A percentile compares a stretch with the other conserved stretches of the same genome.
phyloP scores from a whole-genome alignment of 2,329 filamentous ascomycete species.

The Exophiala spinifera region DNA sequence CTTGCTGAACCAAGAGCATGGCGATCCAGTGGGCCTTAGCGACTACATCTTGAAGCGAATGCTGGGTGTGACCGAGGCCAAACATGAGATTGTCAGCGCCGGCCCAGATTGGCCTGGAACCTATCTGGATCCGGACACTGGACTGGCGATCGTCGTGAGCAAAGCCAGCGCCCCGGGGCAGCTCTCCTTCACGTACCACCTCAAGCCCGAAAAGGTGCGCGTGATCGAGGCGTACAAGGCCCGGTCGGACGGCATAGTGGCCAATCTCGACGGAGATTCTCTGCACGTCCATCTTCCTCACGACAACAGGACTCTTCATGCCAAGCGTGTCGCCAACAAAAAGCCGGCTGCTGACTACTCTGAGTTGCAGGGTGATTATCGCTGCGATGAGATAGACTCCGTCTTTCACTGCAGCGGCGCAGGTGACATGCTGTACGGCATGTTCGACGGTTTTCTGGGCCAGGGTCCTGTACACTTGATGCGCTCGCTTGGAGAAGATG shows the following conservation, averaged over 20 bases:
- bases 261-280: constrained; percentile 33
- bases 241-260: constrained; percentile 29
- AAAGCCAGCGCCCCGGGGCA: constrained; percentile 24
- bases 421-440: constrained; percentile 42
- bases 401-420: constrained; percentile 36
- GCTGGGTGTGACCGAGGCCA: constrained; percentile 28
- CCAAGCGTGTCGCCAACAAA: constrained; percentile 22
- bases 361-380: constrained; percentile 34
- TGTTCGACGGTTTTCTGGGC: constrained; percentile 44
- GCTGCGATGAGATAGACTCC: constrained; percentile 38
- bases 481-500: constrained; percentile 39
- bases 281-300: constrained; percentile 30
- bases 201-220: constrained; percentile 27
- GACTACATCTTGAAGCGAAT: constrained; percentile 35
- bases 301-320: constrained; percentile 34
- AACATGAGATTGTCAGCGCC: constrained; percentile 13
- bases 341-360: constrained; percentile 7
- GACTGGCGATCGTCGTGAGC: constrained; percentile 15
- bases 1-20: constrained; percentile 41
- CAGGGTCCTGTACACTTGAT: constrained; percentile 39
- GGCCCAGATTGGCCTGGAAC: constrained; percentile 34
- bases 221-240: constrained; percentile 7
- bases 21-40: constrained; percentile 30
- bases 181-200: not conserved
- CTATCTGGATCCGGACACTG: constrained; percentile 36